Conservation (phyloP, 2,329 filamentous ascomycete genomes). For the Trichoderma endophyticum region DNA sequence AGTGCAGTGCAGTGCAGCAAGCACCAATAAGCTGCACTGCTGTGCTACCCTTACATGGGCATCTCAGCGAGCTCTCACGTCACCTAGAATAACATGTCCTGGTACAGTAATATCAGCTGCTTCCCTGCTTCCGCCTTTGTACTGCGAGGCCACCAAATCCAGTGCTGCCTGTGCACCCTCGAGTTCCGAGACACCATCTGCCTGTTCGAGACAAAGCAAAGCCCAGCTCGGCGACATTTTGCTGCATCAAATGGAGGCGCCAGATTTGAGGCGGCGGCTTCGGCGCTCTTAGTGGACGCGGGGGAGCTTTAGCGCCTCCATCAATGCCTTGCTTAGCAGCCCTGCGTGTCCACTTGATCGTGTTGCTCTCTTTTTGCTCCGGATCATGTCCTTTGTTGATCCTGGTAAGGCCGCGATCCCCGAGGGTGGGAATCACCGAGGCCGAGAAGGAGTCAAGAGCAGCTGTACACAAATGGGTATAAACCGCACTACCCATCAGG, state of each 20-base stretch:
- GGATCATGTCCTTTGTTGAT: not conserved
- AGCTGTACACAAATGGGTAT: not conserved
- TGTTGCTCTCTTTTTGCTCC: not conserved
- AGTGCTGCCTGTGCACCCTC: not conserved
- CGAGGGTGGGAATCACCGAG: not conserved
- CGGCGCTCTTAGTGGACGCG: constrained; percentile 2
- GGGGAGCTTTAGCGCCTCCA: not conserved
- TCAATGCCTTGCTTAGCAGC: not conserved
- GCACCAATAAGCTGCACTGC: not conserved
- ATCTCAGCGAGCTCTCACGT: not conserved
- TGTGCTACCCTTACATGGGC: not conserved
- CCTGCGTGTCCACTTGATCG: constrained; percentile 5
- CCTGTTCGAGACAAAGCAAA: not conserved
- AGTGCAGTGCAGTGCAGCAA: not conserved
- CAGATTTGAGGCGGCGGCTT: not conserved
- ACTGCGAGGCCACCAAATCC: not conserved
- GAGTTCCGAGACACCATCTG: not conserved
- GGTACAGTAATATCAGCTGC: not conserved
- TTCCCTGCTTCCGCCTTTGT: not conserved
- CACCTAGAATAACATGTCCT: not conserved
- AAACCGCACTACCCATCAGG: not conserved
- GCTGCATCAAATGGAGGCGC: not conserved
- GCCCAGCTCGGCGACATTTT: not conserved
- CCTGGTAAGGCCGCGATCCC: not conserved
- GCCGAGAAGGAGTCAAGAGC: not conserved